Conservation (phyloP, 2,329 filamentous ascomycete genomes). For the Clonostachys chloroleuca region DNA sequence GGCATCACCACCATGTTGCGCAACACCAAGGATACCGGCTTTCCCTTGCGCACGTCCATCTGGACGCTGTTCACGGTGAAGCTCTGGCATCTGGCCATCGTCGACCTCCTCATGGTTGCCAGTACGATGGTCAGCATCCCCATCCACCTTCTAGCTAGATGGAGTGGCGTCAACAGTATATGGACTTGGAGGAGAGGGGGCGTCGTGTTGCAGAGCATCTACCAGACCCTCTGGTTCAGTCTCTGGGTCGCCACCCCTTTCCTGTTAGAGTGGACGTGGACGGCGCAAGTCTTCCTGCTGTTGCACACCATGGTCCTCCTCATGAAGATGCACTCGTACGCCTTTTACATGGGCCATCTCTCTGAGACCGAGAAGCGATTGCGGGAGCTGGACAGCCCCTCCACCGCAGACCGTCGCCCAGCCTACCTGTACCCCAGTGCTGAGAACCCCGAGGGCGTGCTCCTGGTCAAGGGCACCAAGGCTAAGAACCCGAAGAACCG, state of each 20-base stretch:
- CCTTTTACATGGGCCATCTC: constrained; percentile 96
- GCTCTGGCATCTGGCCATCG: constrained; percentile 79
- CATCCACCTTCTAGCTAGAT: constrained; percentile 65
- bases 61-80: constrained; percentile 87
- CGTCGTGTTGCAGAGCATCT: constrained; percentile 78
- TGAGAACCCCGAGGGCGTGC: constrained; percentile 10
- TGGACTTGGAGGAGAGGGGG: constrained; percentile 74
- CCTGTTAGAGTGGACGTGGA: constrained; percentile 88
- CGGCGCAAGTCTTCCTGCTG: constrained; percentile 89
- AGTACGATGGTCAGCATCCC: constrained; percentile 70
- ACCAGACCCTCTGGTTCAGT: constrained; percentile 72
- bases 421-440: constrained; percentile 72
- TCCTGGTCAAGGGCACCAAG: constrained; percentile 13
- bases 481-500: not conserved
- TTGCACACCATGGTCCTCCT: constrained; percentile 86
- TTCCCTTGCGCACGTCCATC: constrained; percentile 78
- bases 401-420: constrained; percentile 53
- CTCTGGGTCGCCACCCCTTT: constrained; percentile 88
- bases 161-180: constrained; percentile 37
- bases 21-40: constrained; percentile 91
- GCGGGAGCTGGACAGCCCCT: constrained; percentile 72
- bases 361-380: constrained; percentile 82
- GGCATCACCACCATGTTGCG: constrained; percentile 89
- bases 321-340: constrained; percentile 99
- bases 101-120: constrained; percentile 80